phyloP scores from a whole-genome alignment of 768 basidiomycete genomes.

The Pisolithus albus region DNA sequence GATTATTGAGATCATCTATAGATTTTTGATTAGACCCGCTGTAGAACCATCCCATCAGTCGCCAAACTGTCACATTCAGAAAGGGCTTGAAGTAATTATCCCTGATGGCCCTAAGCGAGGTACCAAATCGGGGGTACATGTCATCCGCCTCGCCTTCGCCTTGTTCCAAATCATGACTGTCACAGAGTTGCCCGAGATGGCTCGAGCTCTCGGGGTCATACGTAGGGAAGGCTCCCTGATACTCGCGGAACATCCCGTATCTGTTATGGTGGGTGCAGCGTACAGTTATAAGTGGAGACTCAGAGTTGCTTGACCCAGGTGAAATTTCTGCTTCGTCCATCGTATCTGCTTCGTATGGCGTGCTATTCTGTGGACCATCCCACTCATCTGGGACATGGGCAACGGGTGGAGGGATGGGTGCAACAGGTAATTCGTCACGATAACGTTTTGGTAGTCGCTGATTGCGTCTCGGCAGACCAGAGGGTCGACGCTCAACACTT shows the following conservation, averaged over 20 bases:
- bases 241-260: neutral
- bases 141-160: too few species aligned
- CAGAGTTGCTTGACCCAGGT: too few species aligned
- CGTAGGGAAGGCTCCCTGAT: neutral
- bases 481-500: too few species aligned
- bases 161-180: neutral
- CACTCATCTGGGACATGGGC: too few species aligned
- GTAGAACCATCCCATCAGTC: slow-evolving; percentile 20
- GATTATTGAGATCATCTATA: slow-evolving; percentile 3
- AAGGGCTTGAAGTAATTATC: neutral
- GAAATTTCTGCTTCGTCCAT: neutral
- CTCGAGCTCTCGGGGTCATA: neutral
- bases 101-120: too few species aligned
- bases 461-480: too few species aligned
- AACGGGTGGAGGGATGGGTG: too few species aligned
- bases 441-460: too few species aligned
- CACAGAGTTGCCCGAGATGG: neutral
- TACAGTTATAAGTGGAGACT: neutral
- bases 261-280: neutral
- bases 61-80: neutral
- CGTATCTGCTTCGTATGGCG: too few species aligned
- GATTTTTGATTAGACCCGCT: slow-evolving; percentile 10
- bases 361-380: neutral
- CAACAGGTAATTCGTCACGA: too few species aligned
- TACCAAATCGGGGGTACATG: neutral